Conservation (phyloP, 345 rosid species). For the Eucalyptus rudis region DNA sequence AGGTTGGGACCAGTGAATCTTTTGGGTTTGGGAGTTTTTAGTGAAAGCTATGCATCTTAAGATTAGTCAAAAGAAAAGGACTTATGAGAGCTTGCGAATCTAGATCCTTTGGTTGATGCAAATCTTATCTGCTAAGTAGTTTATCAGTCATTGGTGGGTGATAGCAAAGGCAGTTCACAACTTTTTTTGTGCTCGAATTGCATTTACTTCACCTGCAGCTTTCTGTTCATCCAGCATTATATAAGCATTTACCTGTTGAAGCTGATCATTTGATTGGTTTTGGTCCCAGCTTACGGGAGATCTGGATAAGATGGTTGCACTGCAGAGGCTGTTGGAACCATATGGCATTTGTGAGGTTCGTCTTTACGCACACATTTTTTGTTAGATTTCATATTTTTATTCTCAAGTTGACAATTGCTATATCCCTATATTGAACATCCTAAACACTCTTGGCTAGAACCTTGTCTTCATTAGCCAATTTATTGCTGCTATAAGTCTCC, state of each 20-base stretch:
- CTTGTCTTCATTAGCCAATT: not conserved
- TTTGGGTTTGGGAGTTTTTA: not conserved
- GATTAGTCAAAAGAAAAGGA: not conserved
- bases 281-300: slow-evolving; percentile 73
- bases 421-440: not conserved
- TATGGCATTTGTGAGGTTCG: slow-evolving; percentile 94
- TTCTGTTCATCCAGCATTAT: not conserved
- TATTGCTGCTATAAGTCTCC: not conserved
- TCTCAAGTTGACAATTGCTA: not conserved
- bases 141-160: not conserved
- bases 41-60: not conserved
- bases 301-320: slow-evolving; percentile 88
- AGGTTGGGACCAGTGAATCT: not conserved
- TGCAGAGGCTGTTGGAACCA: slow-evolving; percentile 87
- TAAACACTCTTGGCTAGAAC: not conserved
- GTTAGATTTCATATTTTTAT: not conserved
- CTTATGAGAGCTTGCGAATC: not conserved
- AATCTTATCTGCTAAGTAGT: not conserved
- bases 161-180: not conserved
- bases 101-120: not conserved
- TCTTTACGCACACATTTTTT: not conserved
- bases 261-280: slow-evolving; percentile 1
- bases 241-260: not conserved
- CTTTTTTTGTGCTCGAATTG: too few relatives aligned
- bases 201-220: too few relatives aligned